Evolutionary conservation across 345 rosid species (phyloP), one percentile per base, ranked within the genome.

Genomic region (Bruguiera gymnorhiza): DNA sequence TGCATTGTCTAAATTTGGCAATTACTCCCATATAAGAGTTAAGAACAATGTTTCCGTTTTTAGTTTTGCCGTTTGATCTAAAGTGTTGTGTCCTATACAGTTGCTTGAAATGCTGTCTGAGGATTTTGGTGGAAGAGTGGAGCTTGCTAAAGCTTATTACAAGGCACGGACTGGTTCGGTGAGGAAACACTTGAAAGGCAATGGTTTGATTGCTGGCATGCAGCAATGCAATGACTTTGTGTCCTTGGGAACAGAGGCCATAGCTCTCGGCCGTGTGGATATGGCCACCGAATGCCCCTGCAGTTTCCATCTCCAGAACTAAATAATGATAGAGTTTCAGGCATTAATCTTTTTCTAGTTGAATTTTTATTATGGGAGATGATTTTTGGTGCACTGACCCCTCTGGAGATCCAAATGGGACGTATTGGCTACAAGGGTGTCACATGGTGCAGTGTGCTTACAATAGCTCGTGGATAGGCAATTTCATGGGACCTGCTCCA

Each of bases 221-320:
- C 39, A 36, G 39, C 39, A 36, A 1, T 36, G 9, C 9, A 91
- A 91, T 79, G 96, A 91, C 75, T 91, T 91, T 79, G 87, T 91
- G 93, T 81, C 83, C 73, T 96, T 91, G 50, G 96, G 96, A 2
- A 91, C 96, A 36, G 89, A 89, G 72, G 87, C 93, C 76, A 89
- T 89, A 10, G 19, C 87, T 20, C 93, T 89, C 20, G 97, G 96
- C 27, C 93, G 96, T 65, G 97, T 89, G 24, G 97, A 95, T 87
- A 78, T 18, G 88, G 75, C 20, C 56, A 52, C 2, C 8, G 7
- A 36, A 36, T 6, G 39, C 39, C 39, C 0, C 8, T 6, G 39
- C 39, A 36, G 39, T 1, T 36, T 36, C 39, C 39, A 36, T 36
- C 39, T 36, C 39, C 39, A 36, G 6, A 36, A 36, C 39, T 36